phyloP scores from a whole-genome alignment of 2,329 filamentous ascomycete species.

The Chaetomium olivaceum region DNA sequence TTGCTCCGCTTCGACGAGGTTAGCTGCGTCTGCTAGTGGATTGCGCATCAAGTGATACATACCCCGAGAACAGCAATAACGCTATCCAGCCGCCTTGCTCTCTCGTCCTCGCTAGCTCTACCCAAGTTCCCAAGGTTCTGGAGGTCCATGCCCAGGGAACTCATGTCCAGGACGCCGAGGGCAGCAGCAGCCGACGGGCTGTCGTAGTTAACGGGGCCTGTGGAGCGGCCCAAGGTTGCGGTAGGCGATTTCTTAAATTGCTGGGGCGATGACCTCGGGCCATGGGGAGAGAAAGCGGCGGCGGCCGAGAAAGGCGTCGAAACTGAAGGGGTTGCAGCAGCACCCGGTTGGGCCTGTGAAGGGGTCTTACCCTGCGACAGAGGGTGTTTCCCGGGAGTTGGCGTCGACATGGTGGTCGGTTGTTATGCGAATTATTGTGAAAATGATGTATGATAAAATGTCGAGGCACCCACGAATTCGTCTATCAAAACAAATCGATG shows the following conservation, averaged over 20 bases:
- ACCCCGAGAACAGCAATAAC: slow-evolving; percentile 55
- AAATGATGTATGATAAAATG: neutral
- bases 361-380: slow-evolving; percentile 55
- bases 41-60: slow-evolving; percentile 29
- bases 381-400: slow-evolving; percentile 51
- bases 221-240: slow-evolving; percentile 49
- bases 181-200: slow-evolving; percentile 65
- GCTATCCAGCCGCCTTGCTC: slow-evolving; percentile 53
- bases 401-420: slow-evolving; percentile 47
- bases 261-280: slow-evolving; percentile 61
- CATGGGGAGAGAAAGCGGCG: slow-evolving; percentile 61
- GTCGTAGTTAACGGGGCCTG: slow-evolving; percentile 59
- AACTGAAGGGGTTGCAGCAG: slow-evolving; percentile 63
- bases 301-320: slow-evolving; percentile 65
- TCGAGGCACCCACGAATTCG: neutral
- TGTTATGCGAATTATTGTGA: neutral
- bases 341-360: slow-evolving; percentile 48
- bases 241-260: slow-evolving; percentile 63
- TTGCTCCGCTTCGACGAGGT: slow-evolving; percentile 42
- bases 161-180: slow-evolving; percentile 57
- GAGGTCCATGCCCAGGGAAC: slow-evolving; percentile 53
- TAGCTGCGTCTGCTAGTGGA: slow-evolving; percentile 38
- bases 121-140: slow-evolving; percentile 38
- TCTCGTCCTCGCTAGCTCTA: slow-evolving; percentile 50
- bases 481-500: neutral